These are phyloP conservation scores for Craterostigma plantagineum DNA, from an alignment of 257 asterid genomes.

Conservation along the genomic window DNA sequence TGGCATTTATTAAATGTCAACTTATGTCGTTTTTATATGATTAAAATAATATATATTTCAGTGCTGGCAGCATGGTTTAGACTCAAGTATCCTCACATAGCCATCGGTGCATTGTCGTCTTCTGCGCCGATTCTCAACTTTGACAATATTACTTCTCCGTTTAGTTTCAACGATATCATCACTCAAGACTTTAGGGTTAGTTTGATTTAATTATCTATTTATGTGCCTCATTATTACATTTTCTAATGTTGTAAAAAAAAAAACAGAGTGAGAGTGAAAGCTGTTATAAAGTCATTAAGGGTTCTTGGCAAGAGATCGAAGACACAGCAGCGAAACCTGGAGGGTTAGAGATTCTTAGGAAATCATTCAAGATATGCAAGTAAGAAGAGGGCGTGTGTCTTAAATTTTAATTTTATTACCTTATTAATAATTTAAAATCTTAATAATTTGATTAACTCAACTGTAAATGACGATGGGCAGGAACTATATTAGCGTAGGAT, in stretches of 20 bases:
- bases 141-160: conserved; percentile 69
- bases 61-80: conserved; percentile 99
- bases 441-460: too few species aligned
- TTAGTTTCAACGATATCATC: conserved; percentile 48
- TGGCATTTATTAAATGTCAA: background rate
- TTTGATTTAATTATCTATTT: background rate
- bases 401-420: background rate
- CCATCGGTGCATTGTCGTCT: conserved; percentile 83
- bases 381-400: conserved; percentile 12
- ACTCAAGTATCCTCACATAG: conserved; percentile 74
- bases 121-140: conserved; percentile 89
- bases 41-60: conserved; percentile 10
- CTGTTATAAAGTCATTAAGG: conserved; percentile 61
- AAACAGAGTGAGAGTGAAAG: conserved; percentile 60
- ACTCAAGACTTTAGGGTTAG: conserved; percentile 65
- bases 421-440: too few species aligned
- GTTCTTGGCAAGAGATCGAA: conserved; percentile 66
- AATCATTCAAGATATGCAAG: conserved; percentile 75
- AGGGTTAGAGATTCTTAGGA: conserved; percentile 44
- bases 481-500: conserved; percentile 24
- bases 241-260: background rate
- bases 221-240: background rate
- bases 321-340: conserved; percentile 38
- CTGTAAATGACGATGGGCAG: conserved; percentile 12
- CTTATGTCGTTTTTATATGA: background rate